phyloP scores from a whole-genome alignment of 164 flowering plant genomes.

The Vitis cinerea region DNA sequence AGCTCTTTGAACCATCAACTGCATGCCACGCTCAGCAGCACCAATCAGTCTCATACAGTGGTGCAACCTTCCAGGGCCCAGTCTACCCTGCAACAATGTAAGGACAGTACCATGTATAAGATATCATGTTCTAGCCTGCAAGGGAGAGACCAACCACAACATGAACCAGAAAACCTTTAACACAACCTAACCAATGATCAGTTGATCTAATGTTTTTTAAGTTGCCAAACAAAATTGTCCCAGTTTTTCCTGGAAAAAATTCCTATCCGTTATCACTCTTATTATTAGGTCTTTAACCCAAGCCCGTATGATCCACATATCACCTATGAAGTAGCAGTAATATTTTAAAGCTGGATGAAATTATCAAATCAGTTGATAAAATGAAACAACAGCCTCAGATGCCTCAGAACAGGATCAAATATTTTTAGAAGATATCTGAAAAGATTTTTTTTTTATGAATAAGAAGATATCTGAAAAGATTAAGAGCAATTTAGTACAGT shows the following conservation, averaged over 20 bases:
- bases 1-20: conserved; percentile 80
- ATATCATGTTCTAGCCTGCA: background rate
- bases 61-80: conserved; percentile 97
- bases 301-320: no score
- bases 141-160: background rate
- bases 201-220: no score
- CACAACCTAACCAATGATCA: no score
- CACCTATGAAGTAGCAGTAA: no score
- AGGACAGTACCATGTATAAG: background rate
- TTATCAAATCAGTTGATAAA: no score
- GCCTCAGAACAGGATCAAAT: no score
- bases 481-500: background rate
- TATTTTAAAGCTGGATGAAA: no score
- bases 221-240: background rate
- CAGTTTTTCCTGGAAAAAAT: background rate
- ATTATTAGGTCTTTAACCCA: no score
- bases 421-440: no score
- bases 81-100: conserved; percentile 67
- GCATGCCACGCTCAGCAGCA: conserved; percentile 93
- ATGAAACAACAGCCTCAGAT: no score
- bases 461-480: background rate
- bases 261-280: background rate
- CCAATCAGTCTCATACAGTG: conserved; percentile 96
- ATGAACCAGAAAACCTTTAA: no score
- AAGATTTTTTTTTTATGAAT: background rate